A percentile compares a stretch with the other conserved stretches of the same genome.
Conservation (phyloP, 768 basidiomycete genomes). For the Paxillus rubicundulus region DNA sequence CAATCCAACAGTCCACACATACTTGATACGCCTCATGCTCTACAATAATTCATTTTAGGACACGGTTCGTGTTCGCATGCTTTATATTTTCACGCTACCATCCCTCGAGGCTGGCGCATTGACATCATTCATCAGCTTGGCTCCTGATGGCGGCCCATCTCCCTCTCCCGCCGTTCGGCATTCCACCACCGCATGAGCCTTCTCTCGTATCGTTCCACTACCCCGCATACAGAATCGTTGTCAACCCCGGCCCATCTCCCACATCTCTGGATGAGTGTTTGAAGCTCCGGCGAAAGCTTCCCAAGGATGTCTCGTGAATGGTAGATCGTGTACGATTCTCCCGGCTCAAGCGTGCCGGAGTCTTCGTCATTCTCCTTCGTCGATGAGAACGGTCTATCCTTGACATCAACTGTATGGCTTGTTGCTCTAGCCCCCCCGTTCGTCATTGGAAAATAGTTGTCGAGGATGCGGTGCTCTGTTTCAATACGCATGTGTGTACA, state of each 20-base stretch:
- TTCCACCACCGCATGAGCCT: conserved; percentile 54
- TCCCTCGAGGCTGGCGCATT: conserved; percentile 16
- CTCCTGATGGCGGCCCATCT: conserved; percentile 4
- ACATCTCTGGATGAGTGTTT: conserved; percentile 48
- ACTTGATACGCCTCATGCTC: too few species aligned
- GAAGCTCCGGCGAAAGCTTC: conserved; percentile 48
- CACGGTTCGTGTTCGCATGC: background rate
- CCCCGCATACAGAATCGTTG: conserved; percentile 46
- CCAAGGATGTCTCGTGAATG: conserved; percentile 67
- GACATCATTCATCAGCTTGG: background rate
- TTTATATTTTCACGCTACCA: background rate
- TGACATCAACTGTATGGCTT: background rate
- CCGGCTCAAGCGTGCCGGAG: conserved; percentile 42
- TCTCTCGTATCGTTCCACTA: conserved; percentile 67
- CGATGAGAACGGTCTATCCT: conserved; percentile 9
- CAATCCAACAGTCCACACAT: too few species aligned
- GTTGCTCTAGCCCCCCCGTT: background rate
- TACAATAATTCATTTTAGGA: too few species aligned
- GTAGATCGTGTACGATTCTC: conserved; percentile 63
- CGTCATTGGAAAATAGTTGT: conserved; percentile 42
- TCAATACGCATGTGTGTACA: conserved; percentile 2
- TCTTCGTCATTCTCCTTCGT: conserved; percentile 7
- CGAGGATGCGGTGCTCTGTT: conserved; percentile 34
- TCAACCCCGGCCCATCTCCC: conserved; percentile 56
- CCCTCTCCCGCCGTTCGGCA: conserved; percentile 20